These are phyloP conservation scores for Fusarium austroafricanum DNA, from an alignment of 2,329 filamentous ascomycete genomes.

Conservation along the genomic window DNA sequence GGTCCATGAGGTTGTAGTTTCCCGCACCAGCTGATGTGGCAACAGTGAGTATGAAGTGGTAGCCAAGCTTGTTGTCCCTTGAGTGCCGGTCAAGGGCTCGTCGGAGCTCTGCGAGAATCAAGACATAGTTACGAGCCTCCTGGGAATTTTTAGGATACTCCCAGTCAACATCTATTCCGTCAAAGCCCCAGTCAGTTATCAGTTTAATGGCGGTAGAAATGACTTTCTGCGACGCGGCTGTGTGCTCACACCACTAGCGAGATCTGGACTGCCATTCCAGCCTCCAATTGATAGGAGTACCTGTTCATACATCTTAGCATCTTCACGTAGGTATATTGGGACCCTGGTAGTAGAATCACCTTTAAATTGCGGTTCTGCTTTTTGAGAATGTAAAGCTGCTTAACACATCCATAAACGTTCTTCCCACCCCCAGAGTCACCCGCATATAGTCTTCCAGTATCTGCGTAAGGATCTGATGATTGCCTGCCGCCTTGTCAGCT, in stretches of 20 bases:
- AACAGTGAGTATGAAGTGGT: slow-evolving; percentile 64
- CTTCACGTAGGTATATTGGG: neutral
- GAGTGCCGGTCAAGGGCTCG: slow-evolving; percentile 59
- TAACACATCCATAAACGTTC: slow-evolving; percentile 81
- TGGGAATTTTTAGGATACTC: slow-evolving; percentile 59
- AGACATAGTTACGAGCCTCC: slow-evolving; percentile 51
- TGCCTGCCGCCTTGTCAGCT: neutral
- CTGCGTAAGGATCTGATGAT: slow-evolving; percentile 53
- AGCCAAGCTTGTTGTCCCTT: slow-evolving; percentile 52
- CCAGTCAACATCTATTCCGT: slow-evolving; percentile 69
- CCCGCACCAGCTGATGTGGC: slow-evolving; percentile 61
- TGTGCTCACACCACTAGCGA: slow-evolving; percentile 68
- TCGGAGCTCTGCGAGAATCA: slow-evolving; percentile 40
- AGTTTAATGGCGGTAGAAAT: slow-evolving; percentile 75
- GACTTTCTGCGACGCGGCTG: slow-evolving; percentile 68
- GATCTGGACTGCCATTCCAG: slow-evolving; percentile 73
- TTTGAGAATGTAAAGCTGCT: slow-evolving; percentile 82
- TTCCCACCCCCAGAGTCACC: slow-evolving; percentile 71
- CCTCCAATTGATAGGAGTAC: slow-evolving; percentile 68
- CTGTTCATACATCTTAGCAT: slow-evolving; percentile 22
- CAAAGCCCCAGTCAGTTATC: slow-evolving; percentile 74
- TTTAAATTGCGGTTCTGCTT: slow-evolving; percentile 81
- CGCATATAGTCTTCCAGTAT: slow-evolving; percentile 75
- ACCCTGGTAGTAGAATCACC: slow-evolving; percentile 51
- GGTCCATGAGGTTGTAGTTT: slow-evolving; percentile 63